Base-by-base conservation (phyloP, 1,139 yeast genomes). In the Sugiyamaella novakii region DNA sequence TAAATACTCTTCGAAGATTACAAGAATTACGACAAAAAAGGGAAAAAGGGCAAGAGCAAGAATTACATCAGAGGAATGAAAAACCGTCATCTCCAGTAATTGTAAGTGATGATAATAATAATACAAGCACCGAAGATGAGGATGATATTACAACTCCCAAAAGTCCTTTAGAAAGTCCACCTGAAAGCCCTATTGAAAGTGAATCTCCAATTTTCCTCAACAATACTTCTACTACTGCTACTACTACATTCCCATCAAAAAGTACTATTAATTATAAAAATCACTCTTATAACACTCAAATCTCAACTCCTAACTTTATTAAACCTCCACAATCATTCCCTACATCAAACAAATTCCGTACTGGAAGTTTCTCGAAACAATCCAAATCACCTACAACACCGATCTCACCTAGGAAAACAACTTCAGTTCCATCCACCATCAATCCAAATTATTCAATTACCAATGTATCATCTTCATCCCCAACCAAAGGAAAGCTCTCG, bases 21-120 rank as follows among this genome's bases (percentile, higher is more conserved):
- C 12, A 27, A 29, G 33, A 40, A 33, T 12, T 40, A 18, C 37
- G 36, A 21, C 28, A 31, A 30, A 30, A 15, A 22, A 30, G 24
- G 17, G 15, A 8, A 4, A 17, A 31, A 31, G n/a, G 35, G 30
- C n/a, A n/a, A n/a, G n/a, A n/a, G n/a, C n/a, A n/a, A n/a, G n/a
- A n/a, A n/a, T 28, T 15, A 15, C 35, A 15, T 12, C 10, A 18
- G 25, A 17, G 21, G 15, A 35, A 35, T 35, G 38, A 18, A 5
- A 21, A 11, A 18, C 14, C 24, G 8, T 17, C 38, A 35, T 35
- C 38, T 35, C 38, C 24, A 6, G 25, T 17, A 14, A 7, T 35
- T 35, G 14, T 29, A 6, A 28, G 27, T 19, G 43, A 39, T 12
- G 44, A 31, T 19, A 14, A 19, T 11, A 28, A 29, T n/a, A 40